These are phyloP conservation scores for Cercospora sp. DNA, from an alignment of 2,329 filamentous ascomycete genomes.

Conservation along the genomic window DNA sequence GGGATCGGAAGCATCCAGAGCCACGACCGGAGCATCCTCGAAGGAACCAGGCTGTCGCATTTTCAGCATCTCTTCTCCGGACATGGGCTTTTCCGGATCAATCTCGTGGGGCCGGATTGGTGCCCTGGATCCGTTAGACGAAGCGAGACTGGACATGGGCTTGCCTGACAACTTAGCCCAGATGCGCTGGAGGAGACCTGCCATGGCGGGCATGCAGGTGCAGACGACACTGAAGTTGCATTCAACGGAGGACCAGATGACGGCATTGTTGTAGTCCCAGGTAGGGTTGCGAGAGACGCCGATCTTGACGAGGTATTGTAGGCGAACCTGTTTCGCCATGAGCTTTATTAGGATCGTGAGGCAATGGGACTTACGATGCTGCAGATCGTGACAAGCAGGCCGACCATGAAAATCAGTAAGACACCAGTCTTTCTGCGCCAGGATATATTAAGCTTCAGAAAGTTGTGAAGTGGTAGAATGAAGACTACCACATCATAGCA, in stretches of 20 bases:
- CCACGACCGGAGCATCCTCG: constrained; percentile 10
- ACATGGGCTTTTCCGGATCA: constrained; percentile 24
- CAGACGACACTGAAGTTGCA: constrained; percentile 25
- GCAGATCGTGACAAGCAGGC: constrained; percentile 24
- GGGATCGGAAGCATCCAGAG: constrained; percentile 17
- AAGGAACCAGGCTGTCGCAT: constrained; percentile 18
- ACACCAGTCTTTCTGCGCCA: constrained; percentile 25
- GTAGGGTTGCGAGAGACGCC: constrained; percentile 22
- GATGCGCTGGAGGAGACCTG: constrained; percentile 23
- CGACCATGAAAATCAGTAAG: constrained; percentile 25
- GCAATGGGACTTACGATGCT: too few relatives aligned
- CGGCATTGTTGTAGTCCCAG: constrained; percentile 25
- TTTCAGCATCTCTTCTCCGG: constrained; percentile 22
- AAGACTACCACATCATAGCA: constrained; percentile 29
- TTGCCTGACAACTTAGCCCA: constrained; percentile 24
- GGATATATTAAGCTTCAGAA: constrained; percentile 27
- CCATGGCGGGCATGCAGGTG: constrained; percentile 28
- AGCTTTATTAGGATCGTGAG: too few relatives aligned
- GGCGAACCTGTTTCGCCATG: constrained; percentile 17
- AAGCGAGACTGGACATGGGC: constrained; percentile 15
- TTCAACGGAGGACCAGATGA: constrained; percentile 24
- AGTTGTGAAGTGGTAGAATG: constrained; percentile 27
- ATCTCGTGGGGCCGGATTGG: constrained; percentile 22
- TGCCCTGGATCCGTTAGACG: constrained; percentile 18
- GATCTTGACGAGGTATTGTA: constrained; percentile 27